Base-by-base conservation (phyloP, 495 filamentous ascomycete genomes). In the Lichenothelia convexa region DNA sequence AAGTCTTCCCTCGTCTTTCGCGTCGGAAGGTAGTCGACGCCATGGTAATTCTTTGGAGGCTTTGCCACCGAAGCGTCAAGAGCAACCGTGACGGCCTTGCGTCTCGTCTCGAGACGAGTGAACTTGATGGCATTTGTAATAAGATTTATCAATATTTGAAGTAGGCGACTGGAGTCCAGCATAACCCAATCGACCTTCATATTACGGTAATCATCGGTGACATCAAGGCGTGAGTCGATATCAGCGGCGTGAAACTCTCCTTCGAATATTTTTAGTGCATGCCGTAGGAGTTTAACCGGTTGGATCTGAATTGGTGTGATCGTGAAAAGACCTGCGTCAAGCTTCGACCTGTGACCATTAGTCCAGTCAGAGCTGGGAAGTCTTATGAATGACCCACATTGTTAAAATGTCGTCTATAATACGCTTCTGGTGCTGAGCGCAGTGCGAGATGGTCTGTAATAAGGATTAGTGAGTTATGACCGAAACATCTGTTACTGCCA, bases 111-210 rank as follows among this genome's bases (percentile, higher is more conserved):
- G 5, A 42, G 8, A 26, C 40, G 46, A 0, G 55, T 59, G 41
- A 59, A 59, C 33, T 59, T 59, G 34, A 59, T 55, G 1, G 53
- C 48, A 34, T 56, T 58, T 15, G 48, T 54, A 9, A 59, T 39
- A 3, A 59, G 43, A 41, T 59, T 59, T 18, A 57, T 45, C 13
- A 59, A 38, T 1, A 59, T 48, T 38, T 59, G 55, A 9, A 42
- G 45, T 21, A 59, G 46, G 16, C 55, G 39, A 27, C 47, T 47
- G 6, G 48, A 18, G 33, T 59, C 55, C 2, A 51, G 48, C 40
- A 55, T 38, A 11, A 56, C 47, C 30, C 40, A 49, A 19, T 53
- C 43, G 15, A 59, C 45, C 8, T 36, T 29, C 12, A 36, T 21
- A 5, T 48, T 32, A 35, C 49, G 56, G 9, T 49, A 50, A 5